Conservation (phyloP, 306 rosid genomes). For the Crotalaria pallida region DNA sequence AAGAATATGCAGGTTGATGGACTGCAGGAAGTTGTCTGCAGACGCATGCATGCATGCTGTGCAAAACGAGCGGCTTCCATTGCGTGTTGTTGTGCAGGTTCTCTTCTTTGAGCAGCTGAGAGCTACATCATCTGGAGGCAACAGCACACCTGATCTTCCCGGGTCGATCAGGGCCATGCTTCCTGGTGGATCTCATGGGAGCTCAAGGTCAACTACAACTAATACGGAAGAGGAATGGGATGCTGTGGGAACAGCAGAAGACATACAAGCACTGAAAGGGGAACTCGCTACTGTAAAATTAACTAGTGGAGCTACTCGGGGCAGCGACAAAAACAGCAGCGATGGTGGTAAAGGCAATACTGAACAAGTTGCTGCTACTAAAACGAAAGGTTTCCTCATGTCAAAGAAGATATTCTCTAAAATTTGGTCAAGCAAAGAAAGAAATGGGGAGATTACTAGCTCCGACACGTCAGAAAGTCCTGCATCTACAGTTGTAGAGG, state of each 20-base stretch:
- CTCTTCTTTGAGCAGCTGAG: conserved; percentile 90
- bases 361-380: conserved; percentile 46
- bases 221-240: conserved; percentile 92
- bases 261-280: conserved; percentile 62
- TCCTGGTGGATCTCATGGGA: conserved; percentile 71
- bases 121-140: conserved; percentile 50
- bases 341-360: conserved; percentile 28
- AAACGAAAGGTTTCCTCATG: conserved; percentile 57
- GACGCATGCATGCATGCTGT: conserved; percentile 94
- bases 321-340: conserved; percentile 24
- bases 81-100: conserved; percentile 80
- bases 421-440: conserved; percentile 81
- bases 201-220: conserved; percentile 81
- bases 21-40: conserved; percentile 76
- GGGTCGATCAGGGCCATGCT: conserved; percentile 54
- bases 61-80: conserved; percentile 89
- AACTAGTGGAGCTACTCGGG: conserved; percentile 26
- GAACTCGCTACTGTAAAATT: conserved; percentile 50
- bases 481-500: conserved; percentile 69
- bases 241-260: conserved; percentile 57
- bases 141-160: conserved; percentile 56
- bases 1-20: conserved; percentile 81
- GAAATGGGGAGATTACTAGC: conserved; percentile 68
- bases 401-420: conserved; percentile 75
- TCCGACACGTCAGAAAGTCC: conserved; percentile 91